Evolutionary conservation across 2,329 filamentous ascomycete species (phyloP), one percentile per base, ranked within the genome.

Genomic region (Colletotrichum gigasporum): DNA sequence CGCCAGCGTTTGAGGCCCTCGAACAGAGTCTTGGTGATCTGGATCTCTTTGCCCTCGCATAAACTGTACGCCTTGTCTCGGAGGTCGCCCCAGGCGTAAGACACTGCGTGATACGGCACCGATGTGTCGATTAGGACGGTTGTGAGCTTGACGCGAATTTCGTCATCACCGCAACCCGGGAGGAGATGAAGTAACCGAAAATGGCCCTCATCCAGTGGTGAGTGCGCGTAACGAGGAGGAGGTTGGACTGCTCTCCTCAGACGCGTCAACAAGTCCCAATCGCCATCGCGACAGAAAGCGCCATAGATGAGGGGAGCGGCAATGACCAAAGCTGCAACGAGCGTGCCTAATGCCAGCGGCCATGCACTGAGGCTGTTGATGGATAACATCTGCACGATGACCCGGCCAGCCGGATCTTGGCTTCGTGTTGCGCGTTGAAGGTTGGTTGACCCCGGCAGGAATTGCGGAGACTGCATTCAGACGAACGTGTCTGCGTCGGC

Each of bases 1-100:
- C 39, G 41, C 30, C 39, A 47, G 18, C 42, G 30, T 2, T 32
- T 47, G 2, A 47, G 24, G 8, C 30, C 22, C 32, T 47, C 3
- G 14, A 56, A 47, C 11, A 47, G 24, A 11, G 12, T 61, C n/a
- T 60, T 64, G 11, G 74, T 77, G 10, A 77, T 60, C 18, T 71
- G 56, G 8, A 78, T 67, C 6, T 65, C 35, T 26, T 56, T 58
- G 5, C 68, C 72, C 44, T 72, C 66, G 37, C 70, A 70, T 14
- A 63, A 12, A 5, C 76, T 71, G 56, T 67, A 53, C 18, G 47
- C 32, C 2, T 37, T 39, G 24, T 61, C 41, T 5, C 18, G 8
- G 0, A 37, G 16, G 2, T 39, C 20, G 1, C 51, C 50, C 39
- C 41, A 61, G 10, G 58, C 58, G 16, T 48, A 61, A n/a, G 51